These are phyloP conservation scores for Xylaria venustula DNA, from an alignment of 495 filamentous ascomycete genomes.

Conservation along the genomic window DNA sequence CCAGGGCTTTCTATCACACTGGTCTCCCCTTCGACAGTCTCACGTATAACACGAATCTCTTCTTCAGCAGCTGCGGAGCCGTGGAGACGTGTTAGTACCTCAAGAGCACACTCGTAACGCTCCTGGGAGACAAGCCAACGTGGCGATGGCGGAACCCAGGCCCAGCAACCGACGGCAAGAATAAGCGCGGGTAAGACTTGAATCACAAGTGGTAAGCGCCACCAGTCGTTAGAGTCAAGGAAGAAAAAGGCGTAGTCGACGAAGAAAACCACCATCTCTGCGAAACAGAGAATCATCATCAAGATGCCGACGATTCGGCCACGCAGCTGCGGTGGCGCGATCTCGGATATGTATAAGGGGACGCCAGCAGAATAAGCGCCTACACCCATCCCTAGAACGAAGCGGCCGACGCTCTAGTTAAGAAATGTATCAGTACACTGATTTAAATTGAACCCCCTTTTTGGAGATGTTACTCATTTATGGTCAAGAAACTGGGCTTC, in stretches of 20 bases:
- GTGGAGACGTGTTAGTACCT: conserved; percentile 51
- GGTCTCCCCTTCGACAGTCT: conserved; percentile 30
- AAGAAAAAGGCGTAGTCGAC: conserved; percentile 52
- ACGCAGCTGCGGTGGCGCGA: conserved; percentile 47
- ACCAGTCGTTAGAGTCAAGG: conserved; percentile 41
- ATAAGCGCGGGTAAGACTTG: conserved; percentile 44
- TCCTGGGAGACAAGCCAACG: conserved; percentile 54
- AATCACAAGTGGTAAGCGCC: conserved; percentile 57
- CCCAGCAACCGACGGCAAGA: conserved; percentile 46
- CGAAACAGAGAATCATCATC: conserved; percentile 41
- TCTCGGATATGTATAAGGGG: conserved; percentile 53
- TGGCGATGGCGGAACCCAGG: conserved; percentile 55
- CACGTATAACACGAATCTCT: conserved; percentile 42
- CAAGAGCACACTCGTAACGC: conserved; percentile 45
- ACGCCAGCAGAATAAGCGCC: conserved; percentile 49
- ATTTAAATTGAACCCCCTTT: background rate
- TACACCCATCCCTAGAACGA: conserved; percentile 42
- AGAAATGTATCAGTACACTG: background rate
- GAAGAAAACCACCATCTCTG: conserved; percentile 45
- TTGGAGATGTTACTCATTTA: background rate
- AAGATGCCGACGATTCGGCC: conserved; percentile 48
- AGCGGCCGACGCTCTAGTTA: conserved; percentile 21
- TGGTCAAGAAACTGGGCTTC: background rate
- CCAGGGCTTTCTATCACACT: conserved; percentile 5
- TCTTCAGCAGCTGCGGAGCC: conserved; percentile 31